phyloP scores from a whole-genome alignment of 2,329 filamentous ascomycete genomes.

The Shiraia bambusicola region DNA sequence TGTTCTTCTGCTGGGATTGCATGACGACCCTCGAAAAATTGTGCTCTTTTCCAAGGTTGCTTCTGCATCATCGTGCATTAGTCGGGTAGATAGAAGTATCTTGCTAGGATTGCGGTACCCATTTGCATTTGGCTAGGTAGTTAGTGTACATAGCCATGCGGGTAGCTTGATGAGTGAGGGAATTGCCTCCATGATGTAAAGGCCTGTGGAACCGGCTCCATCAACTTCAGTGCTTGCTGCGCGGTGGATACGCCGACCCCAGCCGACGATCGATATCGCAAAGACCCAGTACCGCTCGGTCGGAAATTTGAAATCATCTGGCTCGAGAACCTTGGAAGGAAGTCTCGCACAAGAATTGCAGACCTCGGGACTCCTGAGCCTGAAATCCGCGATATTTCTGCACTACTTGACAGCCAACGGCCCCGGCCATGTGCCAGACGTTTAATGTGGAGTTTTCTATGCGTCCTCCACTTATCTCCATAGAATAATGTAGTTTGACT shows the following conservation, averaged over 20 bases:
- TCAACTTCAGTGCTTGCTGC: constrained; percentile 12
- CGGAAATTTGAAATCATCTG: constrained; percentile 9
- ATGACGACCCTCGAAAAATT: constrained; percentile 11
- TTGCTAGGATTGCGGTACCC: constrained; percentile 1
- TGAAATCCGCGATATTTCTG: constrained; percentile 14
- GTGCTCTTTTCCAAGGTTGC: neutral
- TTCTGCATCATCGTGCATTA: constrained; percentile 9
- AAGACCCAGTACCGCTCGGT: constrained; percentile 19
- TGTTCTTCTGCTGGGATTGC: neutral
- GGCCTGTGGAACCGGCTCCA: constrained; percentile 17
- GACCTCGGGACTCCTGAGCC: constrained; percentile 14
- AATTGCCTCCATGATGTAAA: constrained; percentile 15
- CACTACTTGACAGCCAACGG: constrained; percentile 17
- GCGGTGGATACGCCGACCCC: constrained; percentile 16
- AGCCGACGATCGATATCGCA: constrained; percentile 15
- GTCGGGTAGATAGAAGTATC: constrained; percentile 14
- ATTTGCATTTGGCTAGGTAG: constrained; percentile 3
- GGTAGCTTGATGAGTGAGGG: constrained; percentile 8
- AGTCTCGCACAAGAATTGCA: constrained; percentile 14
- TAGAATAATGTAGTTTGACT: constrained; percentile 14
- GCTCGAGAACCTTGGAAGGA: constrained; percentile 9
- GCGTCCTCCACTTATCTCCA: constrained; percentile 16
- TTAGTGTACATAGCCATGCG: constrained; percentile 7
- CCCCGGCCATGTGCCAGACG: constrained; percentile 2
- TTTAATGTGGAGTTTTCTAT: constrained; percentile 17